phyloP scores from a whole-genome alignment of 768 basidiomycete species.

The Royoungia palumana region DNA sequence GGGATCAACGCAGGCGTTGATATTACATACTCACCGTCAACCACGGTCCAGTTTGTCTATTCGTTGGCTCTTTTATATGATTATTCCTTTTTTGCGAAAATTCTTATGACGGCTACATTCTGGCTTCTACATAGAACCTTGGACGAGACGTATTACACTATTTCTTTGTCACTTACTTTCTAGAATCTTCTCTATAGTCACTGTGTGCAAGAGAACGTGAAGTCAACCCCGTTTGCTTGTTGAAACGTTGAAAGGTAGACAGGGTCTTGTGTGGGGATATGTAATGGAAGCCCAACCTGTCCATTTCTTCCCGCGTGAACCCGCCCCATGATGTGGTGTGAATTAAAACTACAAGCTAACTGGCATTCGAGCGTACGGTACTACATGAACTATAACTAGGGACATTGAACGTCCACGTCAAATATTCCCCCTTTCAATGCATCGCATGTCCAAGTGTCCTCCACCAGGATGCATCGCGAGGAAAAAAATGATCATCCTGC shows the following conservation, averaged over 20 bases:
- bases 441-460: not conserved
- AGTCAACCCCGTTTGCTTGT: slow-evolving; percentile 11
- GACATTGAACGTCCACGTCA: too few relatives aligned
- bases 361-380: too few relatives aligned
- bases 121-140: slow-evolving; percentile 26
- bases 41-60: slow-evolving; percentile 25
- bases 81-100: slow-evolving; percentile 37
- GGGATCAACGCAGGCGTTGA: slow-evolving; percentile 23
- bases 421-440: too few relatives aligned
- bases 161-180: slow-evolving; percentile 8
- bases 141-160: slow-evolving; percentile 12
- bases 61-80: slow-evolving; percentile 37
- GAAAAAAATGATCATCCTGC: not conserved
- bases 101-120: slow-evolving; percentile 19
- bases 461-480: not conserved
- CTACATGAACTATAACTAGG: too few relatives aligned
- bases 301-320: too few relatives aligned
- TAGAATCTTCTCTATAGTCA: slow-evolving; percentile 11
- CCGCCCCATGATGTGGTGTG: too few relatives aligned
- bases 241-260: too few relatives aligned
- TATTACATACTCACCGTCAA: slow-evolving; percentile 23
- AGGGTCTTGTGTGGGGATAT: slow-evolving; percentile 18
- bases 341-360: too few relatives aligned
- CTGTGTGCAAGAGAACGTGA: slow-evolving; percentile 16
- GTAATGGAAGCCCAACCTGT: slow-evolving; percentile 16